phyloP scores from a whole-genome alignment of 352 stramenopile species.

The Phytophthora crassamura region DNA sequence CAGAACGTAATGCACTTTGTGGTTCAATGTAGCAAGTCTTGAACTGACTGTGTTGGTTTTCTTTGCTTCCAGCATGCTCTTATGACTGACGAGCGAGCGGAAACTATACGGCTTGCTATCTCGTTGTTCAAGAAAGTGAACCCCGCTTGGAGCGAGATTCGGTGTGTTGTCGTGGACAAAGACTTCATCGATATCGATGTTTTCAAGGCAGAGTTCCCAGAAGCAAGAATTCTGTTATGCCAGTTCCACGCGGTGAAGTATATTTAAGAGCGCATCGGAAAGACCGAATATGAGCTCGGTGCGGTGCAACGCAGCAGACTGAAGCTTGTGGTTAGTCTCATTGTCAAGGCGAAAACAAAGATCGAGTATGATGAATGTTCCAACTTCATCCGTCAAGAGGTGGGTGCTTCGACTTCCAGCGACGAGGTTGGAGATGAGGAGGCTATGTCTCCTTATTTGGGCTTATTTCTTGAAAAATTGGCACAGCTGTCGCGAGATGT shows the following conservation, averaged over 20 bases:
- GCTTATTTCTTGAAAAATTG: neutral
- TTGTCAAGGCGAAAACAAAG: neutral
- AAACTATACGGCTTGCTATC: slow-evolving; percentile 3
- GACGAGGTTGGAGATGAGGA: too few species aligned
- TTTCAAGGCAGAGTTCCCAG: neutral
- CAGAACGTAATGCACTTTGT: too few species aligned
- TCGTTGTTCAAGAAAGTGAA: slow-evolving; percentile 18
- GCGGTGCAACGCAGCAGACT: neutral
- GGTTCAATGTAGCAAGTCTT: too few species aligned
- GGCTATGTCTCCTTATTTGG: too few species aligned
- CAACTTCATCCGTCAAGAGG: neutral
- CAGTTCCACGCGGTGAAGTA: slow-evolving; percentile 29
- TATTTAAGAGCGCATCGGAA: slow-evolving; percentile 1
- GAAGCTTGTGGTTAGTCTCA: slow-evolving; percentile 6
- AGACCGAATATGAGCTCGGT: neutral
- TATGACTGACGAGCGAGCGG: slow-evolving; percentile 1
- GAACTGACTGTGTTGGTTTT: too few species aligned
- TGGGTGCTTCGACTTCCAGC: too few species aligned
- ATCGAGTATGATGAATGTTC: neutral
- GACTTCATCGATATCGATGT: slow-evolving; percentile 22
- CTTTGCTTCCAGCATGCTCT: slow-evolving; percentile 16
- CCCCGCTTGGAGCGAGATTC: slow-evolving; percentile 2
- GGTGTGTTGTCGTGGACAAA: slow-evolving; percentile 26
- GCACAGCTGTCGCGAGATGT: neutral
- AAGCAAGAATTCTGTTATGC: slow-evolving; percentile 15